Conservation (phyloP, 768 basidiomycete genomes). For the Leccinum fibrillosum region DNA sequence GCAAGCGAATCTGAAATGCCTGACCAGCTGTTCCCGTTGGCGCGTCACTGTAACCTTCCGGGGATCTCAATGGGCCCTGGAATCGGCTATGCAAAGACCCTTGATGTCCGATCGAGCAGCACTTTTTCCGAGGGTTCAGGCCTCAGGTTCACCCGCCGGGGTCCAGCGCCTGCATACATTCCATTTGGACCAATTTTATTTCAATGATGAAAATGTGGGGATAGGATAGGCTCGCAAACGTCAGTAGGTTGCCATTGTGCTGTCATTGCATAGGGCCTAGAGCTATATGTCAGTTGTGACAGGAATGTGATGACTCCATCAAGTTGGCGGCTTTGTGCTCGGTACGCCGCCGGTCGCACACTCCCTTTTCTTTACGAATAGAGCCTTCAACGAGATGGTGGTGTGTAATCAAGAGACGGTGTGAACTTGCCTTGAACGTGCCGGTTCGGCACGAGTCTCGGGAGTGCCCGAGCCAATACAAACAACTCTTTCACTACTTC, state of each 20-base stretch:
- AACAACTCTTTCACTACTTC: too few species aligned
- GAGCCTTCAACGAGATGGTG: neutral
- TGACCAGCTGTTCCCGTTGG: neutral
- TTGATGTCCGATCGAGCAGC: neutral
- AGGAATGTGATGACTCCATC: neutral
- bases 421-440: neutral
- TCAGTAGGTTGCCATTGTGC: too few species aligned
- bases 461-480: neutral
- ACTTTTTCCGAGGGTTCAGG: neutral
- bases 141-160: neutral
- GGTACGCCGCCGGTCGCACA: neutral
- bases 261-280: too few species aligned
- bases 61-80: neutral
- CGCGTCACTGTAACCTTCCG: neutral
- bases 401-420: neutral
- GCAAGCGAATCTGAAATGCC: neutral
- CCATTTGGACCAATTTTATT: neutral
- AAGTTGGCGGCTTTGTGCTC: neutral
- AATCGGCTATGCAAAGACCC: neutral
- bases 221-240: too few species aligned
- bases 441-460: neutral
- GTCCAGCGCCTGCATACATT: neutral
- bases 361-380: neutral
- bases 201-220: too few species aligned
- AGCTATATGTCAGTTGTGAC: constrained; percentile 9